Base-by-base conservation (phyloP, 495 filamentous ascomycete genomes). In the Chaetomium cochliodes region DNA sequence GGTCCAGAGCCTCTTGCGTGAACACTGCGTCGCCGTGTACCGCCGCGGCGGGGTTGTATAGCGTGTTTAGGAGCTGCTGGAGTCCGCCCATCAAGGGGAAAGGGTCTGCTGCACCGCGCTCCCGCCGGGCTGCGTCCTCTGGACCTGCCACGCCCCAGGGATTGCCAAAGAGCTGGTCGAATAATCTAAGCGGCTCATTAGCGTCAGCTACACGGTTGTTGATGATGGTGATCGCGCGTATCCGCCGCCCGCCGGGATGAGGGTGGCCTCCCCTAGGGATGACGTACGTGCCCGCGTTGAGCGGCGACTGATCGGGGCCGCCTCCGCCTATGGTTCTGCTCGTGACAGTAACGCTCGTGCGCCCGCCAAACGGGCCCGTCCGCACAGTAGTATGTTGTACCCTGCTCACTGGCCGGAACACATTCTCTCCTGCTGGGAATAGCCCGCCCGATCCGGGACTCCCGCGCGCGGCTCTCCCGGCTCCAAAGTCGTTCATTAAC, bases 1-100 rank as follows among this genome's bases (percentile, higher is more conserved):
- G 86, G 73, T 98, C 93, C 0, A 98, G 77, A 16, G 90, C 92
- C 77, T 94, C 92, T 78, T 97, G 91, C 1, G 89, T 87, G 70
- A 92, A 96, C 1, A 97, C 94, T n/a, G 87, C 91, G 74, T 98
- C 93, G 16, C 92, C 92, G 60, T 84, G 80, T 6, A 81, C 80
- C 9, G 80, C 85, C 37, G 75, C 74, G 22, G 76, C 77, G 37
- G 88, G 79, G 66, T 85, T 86, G 46, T 92, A 73, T 42, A 93
- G 65, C 6, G 78, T 74, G 28, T 76, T 73, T 46, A 90, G 67
- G 16, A 81, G 66, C 20, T 80, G 74, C 20, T 75, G 76, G 15
- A 82, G 69, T 8, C 68, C 69, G 16, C 66, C 57, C 13, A 63
- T 64, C 8, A 81, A 71, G 47, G 69, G 69, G 2, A 62, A 55